Percentiles rank a stretch among this genome's conserved stretches.
phyloP scores from a whole-genome alignment of 139 green algal species.

The Chlorella sp. region DNA sequence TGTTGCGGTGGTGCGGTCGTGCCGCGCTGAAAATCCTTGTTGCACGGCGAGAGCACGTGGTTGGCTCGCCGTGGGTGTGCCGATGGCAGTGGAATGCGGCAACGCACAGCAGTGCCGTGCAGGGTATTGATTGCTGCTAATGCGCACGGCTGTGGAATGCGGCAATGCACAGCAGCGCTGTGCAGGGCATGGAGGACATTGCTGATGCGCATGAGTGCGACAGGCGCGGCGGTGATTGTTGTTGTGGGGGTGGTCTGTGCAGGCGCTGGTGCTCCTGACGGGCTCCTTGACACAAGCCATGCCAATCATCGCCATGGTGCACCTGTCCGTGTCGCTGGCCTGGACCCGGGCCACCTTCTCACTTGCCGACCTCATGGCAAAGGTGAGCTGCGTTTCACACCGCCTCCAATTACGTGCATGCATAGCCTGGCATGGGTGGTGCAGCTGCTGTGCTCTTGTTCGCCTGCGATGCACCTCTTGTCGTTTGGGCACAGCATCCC shows the following conservation, averaged over 20 bases:
- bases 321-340: neutral
- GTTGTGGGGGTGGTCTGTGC: neutral
- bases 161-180: neutral
- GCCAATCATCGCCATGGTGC: slow-evolving; percentile 11
- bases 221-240: neutral
- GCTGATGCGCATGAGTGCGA: neutral
- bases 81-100: neutral
- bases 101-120: neutral
- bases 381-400: too few species aligned
- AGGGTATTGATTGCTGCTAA: neutral
- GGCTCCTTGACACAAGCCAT: slow-evolving; percentile 6
- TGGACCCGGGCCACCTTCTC: slow-evolving; percentile 10
- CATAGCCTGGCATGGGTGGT: neutral
- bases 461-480: neutral
- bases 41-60: neutral
- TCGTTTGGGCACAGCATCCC: neutral
- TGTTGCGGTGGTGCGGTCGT: neutral
- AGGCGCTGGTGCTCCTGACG: slow-evolving; percentile 11
- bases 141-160: neutral
- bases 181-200: neutral
- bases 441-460: neutral
- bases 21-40: neutral
- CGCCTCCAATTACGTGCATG: neutral
- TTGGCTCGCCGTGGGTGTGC: neutral
- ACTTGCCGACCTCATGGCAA: slow-evolving; percentile 8